Evolutionary conservation across 164 flowering plant species (phyloP), one percentile per base, ranked within the genome.

Genomic region (Chloranthus sessilifolius): DNA sequence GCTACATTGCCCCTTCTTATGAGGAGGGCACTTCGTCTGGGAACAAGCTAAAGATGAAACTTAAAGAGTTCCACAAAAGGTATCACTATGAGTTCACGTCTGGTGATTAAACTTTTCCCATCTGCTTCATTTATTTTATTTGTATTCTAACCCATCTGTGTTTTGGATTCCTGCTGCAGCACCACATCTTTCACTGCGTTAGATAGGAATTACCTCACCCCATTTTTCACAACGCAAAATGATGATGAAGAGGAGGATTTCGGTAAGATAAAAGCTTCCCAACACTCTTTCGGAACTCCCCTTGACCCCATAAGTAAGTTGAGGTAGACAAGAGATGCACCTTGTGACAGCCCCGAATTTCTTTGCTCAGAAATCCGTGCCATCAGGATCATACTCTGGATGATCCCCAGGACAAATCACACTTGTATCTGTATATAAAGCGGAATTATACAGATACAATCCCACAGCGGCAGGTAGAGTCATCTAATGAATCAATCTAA

Each of bases 141-240:
- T 19, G 22, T 33, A 19, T 7, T 25, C 26, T 42, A 16, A 33
- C n/a, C 31, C 21, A 38, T 31, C 30, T 50, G 2, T 10, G 10
- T 42, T 37, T n/a, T 47, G n/a, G 21, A 38, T 56, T 61, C 42
- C 53, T 60, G 27, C 29, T 73, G 81, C 84, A 92, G 99, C 55
- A 53, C 96, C 2, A 74, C 94, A 29, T 82, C 96, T 33, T 92
- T 92, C 63, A 77, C 91, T 10, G 88, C 90, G 35, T 61, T 92
- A 37, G 96, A 92, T 57, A 86, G 55, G 65, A 88, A 92, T 64
- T 92, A 80, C 68, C 85, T 92, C 37, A 92, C 95, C 14, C 99
- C 99, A 14, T 88, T 92, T 73, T 92, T 92, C 66, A 92, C 96
- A 10, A 82, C 83, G 58, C 92, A 88, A 59, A 76, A 64, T 71